These are phyloP conservation scores for Podospora comata DNA, from an alignment of 495 filamentous ascomycete genomes.

Conservation along the genomic window DNA sequence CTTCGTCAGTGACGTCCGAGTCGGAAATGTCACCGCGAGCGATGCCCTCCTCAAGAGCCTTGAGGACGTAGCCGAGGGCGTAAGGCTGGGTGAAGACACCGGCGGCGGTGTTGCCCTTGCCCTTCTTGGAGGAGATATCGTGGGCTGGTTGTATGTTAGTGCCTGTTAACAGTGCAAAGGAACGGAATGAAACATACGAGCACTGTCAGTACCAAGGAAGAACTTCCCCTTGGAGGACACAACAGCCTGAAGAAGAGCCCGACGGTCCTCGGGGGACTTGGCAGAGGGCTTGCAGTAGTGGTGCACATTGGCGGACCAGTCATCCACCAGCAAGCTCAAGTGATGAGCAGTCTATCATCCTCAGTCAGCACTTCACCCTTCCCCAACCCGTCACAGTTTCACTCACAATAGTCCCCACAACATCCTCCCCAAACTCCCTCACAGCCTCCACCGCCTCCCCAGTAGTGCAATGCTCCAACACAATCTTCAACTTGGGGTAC, in stretches of 20 bases:
- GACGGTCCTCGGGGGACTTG: slow-evolving; percentile 69
- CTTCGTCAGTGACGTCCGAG: slow-evolving; percentile 66
- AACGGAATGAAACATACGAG: slow-evolving; percentile 18
- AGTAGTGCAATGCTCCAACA: slow-evolving; percentile 80
- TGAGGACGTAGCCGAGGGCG: slow-evolving; percentile 69
- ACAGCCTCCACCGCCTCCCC: slow-evolving; percentile 79
- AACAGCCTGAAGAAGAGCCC: slow-evolving; percentile 67
- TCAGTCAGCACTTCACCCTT: slow-evolving; percentile 2
- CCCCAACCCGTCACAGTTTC: slow-evolving; percentile 27
- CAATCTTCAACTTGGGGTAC: slow-evolving; percentile 79
- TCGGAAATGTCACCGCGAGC: slow-evolving; percentile 58
- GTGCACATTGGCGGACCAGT: slow-evolving; percentile 67
- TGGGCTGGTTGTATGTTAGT: slow-evolving; percentile 55
- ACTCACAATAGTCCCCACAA: slow-evolving; percentile 60
- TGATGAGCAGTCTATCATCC: slow-evolving; percentile 62
- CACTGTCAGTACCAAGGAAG: slow-evolving; percentile 57
- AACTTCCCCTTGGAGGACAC: slow-evolving; percentile 70
- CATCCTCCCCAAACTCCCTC: slow-evolving; percentile 67
- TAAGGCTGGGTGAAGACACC: slow-evolving; percentile 92
- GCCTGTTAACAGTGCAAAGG: slow-evolving; percentile 48
- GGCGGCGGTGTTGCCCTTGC: slow-evolving; percentile 64
- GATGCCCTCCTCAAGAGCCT: slow-evolving; percentile 67
- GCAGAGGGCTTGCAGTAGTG: slow-evolving; percentile 86
- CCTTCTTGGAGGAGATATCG: slow-evolving; percentile 67
- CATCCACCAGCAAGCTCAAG: slow-evolving; percentile 71